Conservation (phyloP, 2,329 filamentous ascomycete species). For the Talaromyces atroroseus region DNA sequence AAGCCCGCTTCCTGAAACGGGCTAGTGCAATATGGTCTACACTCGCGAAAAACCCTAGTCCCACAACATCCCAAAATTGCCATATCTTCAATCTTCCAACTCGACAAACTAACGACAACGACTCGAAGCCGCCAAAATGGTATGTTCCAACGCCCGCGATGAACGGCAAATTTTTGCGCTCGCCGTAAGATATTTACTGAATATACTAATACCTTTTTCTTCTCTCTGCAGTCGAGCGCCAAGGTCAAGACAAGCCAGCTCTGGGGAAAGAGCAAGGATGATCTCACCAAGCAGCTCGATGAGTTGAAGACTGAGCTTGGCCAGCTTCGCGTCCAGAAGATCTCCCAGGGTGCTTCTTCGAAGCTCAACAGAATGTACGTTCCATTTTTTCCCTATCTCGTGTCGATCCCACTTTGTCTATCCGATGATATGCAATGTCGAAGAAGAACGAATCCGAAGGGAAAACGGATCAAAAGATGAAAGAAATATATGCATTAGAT, state of each 20-base stretch:
- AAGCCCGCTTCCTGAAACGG: background rate
- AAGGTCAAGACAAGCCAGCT: conserved; percentile 94
- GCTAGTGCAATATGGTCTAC: conserved; percentile 10
- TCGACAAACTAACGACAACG: conserved; percentile 43
- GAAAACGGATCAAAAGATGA: background rate
- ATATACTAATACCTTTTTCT: conserved; percentile 18
- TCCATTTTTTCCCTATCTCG: background rate
- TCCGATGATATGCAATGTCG: conserved; percentile 10
- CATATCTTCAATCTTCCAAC: conserved; percentile 39
- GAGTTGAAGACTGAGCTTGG: conserved; percentile 96
- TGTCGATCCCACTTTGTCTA: background rate
- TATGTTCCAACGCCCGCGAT: conserved; percentile 24
- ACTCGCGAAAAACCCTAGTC: conserved; percentile 39
- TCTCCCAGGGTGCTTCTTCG: conserved; percentile 80
- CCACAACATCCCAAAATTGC: conserved; percentile 37
- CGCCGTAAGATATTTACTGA: conserved; percentile 2
- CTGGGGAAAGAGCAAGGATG: conserved; percentile 99
- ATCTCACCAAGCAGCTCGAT: conserved; percentile 88
- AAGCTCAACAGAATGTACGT: conserved; percentile 98
- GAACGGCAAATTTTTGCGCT: background rate
- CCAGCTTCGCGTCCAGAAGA: conserved; percentile 97
- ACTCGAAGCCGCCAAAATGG: conserved; percentile 40
- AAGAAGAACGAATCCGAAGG: conserved; percentile 6
- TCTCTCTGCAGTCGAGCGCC: conserved; percentile 50
- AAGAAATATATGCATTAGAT: background rate